Base-by-base conservation (phyloP, 2,329 filamentous ascomycete genomes). In the Coniochaeta sp. region DNA sequence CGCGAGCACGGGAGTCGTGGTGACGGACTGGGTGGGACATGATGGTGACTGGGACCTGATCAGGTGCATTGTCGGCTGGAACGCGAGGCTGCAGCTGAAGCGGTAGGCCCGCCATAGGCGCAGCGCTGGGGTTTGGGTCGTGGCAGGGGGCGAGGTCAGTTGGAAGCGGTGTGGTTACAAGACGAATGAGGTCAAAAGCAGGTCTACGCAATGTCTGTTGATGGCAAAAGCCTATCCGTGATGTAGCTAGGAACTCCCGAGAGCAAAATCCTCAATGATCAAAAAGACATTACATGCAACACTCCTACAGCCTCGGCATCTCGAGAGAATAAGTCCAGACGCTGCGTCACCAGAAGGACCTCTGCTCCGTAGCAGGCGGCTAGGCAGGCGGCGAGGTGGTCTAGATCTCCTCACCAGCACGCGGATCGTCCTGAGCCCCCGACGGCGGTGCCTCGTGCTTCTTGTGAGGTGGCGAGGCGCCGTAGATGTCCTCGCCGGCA, bases 11-110 rank as follows among this genome's bases (percentile, higher is more conserved):
- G 95, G 95, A 4, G 86, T 98, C 61, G 87, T 98, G 52, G 89
- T 98, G 28, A 95, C 89, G 63, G 95, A 99, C 74, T 97, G 90
- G 90, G 93, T 97, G 57, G 95, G 95, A 2, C 79, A 87, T 62
- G 81, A 87, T 63, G 92, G 88, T 0, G 89, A 98, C 74, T 99
- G 93, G 93, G 92, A 97, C 75, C 74, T 98, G 59, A 85, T 96
- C 38, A 84, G 88, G 64, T 90, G 90, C 73, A 88, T 97, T 67
- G 88, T 98, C 7, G 93, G 90, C 7, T 93, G 96, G 91, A 99
- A 99, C 71, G 84, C 89, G 26, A 88, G 79, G 63, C 68, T 88
- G 62, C 80, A 85, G 68, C 67, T 81, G 58, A 79, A 75, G 67
- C 67, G 72, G 60, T 77, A 75, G 65, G 55, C n/a, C n/a, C n/a